Conservation (phyloP, 345 rosid species). For the Bretschneidera sinensis region DNA sequence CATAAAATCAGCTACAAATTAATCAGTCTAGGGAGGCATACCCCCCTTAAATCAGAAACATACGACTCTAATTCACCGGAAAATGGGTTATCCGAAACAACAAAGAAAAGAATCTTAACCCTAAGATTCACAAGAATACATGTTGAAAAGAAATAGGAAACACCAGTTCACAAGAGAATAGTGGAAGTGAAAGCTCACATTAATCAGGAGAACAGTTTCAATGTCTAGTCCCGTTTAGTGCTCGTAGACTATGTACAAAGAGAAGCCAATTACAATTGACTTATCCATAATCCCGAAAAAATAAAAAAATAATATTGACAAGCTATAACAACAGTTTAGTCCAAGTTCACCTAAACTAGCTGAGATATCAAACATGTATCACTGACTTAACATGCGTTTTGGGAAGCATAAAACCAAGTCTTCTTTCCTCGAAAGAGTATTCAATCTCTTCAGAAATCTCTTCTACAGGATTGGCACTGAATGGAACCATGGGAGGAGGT, state of each 20-base stretch:
- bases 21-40: too few species aligned
- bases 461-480: constrained; percentile 24
- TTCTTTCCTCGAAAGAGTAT: constrained; percentile 84
- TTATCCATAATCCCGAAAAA: constrained; percentile 15
- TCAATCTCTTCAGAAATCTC: too few species aligned
- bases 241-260: constrained; percentile 22
- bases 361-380: constrained; percentile 41
- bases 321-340: constrained; percentile 8
- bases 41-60: too few species aligned
- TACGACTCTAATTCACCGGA: too few species aligned
- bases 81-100: too few species aligned
- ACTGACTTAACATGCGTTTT: constrained; percentile 28
- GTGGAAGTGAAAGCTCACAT: too few species aligned
- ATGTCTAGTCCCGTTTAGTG: constrained; percentile 15
- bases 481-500: constrained; percentile 19
- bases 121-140: too few species aligned
- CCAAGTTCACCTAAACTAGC: constrained; percentile 3
- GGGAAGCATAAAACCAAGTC: constrained; percentile 69
- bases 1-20: too few species aligned
- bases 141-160: too few species aligned
- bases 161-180: too few species aligned
- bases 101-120: too few species aligned
- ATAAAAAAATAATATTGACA: background rate
- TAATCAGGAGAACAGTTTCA: constrained; percentile 8
- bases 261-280: constrained; percentile 63